Conservation (phyloP, 108 stramenopile genomes). For the Pseudonitzschia delicatissima region DNA sequence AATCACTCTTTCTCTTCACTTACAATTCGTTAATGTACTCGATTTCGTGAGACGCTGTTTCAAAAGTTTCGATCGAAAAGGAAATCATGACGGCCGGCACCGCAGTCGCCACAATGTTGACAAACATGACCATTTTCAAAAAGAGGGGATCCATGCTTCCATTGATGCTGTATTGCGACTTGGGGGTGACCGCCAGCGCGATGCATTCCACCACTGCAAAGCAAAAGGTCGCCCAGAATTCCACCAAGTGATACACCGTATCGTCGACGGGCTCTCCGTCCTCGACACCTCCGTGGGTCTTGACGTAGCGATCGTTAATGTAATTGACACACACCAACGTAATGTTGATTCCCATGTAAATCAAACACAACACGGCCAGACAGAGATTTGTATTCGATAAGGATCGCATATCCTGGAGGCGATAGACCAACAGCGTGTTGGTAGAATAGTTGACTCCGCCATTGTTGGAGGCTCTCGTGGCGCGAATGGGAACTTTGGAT, state of each 20-base stretch:
- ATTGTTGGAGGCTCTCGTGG: no score
- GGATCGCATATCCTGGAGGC: constrained; percentile 1
- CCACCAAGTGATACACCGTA: constrained; percentile 30
- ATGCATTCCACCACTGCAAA: constrained; percentile 25
- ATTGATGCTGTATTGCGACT: constrained; percentile 19
- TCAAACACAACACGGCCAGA: constrained; percentile 11
- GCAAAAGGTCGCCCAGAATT: constrained; percentile 39
- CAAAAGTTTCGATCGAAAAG: constrained; percentile 30
- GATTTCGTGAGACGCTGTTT: constrained; percentile 32
- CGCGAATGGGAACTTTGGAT: no score
- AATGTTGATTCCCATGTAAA: constrained; percentile 29
- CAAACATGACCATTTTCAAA: constrained; percentile 33
- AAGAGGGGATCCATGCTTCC: constrained; percentile 19
- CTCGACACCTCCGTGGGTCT: background rate
- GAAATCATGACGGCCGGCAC: constrained; percentile 36
- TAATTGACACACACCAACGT: constrained; percentile 29
- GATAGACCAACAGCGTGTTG: constrained; percentile 4
- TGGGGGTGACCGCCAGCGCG: constrained; percentile 31
- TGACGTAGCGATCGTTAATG: constrained; percentile 1
- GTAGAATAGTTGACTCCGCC: background rate
- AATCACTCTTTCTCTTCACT: no score
- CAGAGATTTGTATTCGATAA: constrained; percentile 8
- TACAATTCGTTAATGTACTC: constrained; percentile 48
- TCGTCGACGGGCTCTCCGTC: constrained; percentile 13
- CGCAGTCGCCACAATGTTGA: constrained; percentile 36